A percentile compares a stretch with the other conserved stretches of the same genome.
phyloP scores from a whole-genome alignment of 371 early-diverging fungal genomes.

The Mortierella sp. region DNA sequence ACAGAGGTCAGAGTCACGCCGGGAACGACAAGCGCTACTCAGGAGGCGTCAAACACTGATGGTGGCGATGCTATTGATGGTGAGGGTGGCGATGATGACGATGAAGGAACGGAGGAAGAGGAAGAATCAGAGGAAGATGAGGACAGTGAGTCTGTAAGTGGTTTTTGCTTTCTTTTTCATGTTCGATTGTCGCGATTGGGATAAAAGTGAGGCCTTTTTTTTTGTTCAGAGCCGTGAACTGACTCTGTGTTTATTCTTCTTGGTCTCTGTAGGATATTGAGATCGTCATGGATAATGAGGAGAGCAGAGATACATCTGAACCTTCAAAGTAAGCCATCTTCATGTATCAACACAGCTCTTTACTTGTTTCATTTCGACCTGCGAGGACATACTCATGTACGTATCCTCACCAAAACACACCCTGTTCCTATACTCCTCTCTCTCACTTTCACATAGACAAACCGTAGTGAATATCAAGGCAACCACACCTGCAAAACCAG shows the following conservation, averaged over 20 bases:
- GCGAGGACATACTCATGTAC: not conserved
- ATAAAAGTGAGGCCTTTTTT: too few species aligned
- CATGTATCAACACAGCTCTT: not conserved
- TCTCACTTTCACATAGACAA: slow-evolving; percentile 25
- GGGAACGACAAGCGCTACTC: slow-evolving; percentile 27
- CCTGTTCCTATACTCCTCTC: not conserved
- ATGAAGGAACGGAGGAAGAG: slow-evolving; percentile 49
- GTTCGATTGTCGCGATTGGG: not conserved
- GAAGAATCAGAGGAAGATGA: slow-evolving; percentile 48
- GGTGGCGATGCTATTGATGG: slow-evolving; percentile 51
- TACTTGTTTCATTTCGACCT: not conserved
- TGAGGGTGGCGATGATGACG: slow-evolving; percentile 46
- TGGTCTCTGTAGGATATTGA: slow-evolving; percentile 68
- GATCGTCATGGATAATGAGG: slow-evolving; percentile 73
- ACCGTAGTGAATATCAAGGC: slow-evolving; percentile 76
- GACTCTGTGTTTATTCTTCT: not conserved
- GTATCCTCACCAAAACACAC: not conserved
- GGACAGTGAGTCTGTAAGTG: slow-evolving; percentile 49
- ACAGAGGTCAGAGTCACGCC: slow-evolving; percentile 35
- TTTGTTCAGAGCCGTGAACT: too few species aligned
- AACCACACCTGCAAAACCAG: slow-evolving; percentile 40
- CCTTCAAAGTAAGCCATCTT: slow-evolving; percentile 19
- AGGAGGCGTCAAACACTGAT: slow-evolving; percentile 8
- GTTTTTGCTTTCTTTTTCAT: not conserved
- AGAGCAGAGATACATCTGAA: slow-evolving; percentile 29